These are phyloP conservation scores for Musa itinerans DNA, from an alignment of 176 grass and related monocot species.

Conservation along the genomic window DNA sequence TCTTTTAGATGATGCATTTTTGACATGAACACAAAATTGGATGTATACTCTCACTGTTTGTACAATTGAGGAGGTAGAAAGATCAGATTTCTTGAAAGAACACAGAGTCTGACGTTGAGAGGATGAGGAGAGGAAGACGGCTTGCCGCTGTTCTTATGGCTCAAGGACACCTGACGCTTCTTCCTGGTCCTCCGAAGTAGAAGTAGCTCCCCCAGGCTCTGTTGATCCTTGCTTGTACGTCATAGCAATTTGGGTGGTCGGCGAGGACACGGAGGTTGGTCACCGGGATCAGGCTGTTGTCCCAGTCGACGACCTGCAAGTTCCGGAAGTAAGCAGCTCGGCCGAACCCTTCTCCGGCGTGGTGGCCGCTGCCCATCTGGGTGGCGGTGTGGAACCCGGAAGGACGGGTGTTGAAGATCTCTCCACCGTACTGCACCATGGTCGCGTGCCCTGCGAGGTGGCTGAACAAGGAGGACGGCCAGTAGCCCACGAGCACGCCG, in stretches of 20 bases:
- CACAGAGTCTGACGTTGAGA: no score
- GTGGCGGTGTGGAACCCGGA: neutral
- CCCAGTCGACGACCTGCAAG: neutral
- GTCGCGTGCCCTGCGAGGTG: neutral
- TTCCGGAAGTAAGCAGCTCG: neutral
- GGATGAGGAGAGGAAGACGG: no score
- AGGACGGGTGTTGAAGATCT: neutral
- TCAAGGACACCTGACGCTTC: neutral
- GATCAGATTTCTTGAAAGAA: no score
- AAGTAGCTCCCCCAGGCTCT: neutral
- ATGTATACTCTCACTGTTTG: no score
- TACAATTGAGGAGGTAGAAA: no score
- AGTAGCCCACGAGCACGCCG: neutral
- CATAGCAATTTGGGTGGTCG: neutral
- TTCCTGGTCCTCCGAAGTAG: constrained; percentile 6
- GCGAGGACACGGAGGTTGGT: neutral
- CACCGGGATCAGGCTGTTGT: neutral
- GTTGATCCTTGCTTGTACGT: neutral
- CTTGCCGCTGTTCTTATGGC: no score
- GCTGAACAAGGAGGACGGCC: neutral
- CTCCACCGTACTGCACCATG: neutral
- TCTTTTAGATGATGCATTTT: no score
- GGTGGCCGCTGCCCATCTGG: constrained; percentile 11
- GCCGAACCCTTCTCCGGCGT: neutral
- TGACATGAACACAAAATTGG: no score